Evolutionary conservation across 768 basidiomycete genomes (phyloP), one percentile per base, ranked within the genome.

Genomic region (Russula compacta): DNA sequence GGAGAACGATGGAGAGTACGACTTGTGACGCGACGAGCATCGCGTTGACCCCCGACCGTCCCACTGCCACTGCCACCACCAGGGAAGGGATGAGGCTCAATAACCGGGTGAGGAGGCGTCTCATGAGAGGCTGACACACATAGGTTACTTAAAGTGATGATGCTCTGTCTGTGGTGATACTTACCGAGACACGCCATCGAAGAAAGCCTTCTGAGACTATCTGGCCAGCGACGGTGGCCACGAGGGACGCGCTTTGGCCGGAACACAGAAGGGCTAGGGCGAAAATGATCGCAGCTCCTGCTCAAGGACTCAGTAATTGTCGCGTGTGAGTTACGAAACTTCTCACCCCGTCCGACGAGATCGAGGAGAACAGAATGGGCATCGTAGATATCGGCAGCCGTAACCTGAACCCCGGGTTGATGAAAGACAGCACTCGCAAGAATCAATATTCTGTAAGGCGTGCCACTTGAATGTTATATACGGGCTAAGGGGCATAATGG

Each of bases 11-110:
- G 32, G 87, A 86, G 33, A 98, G 79, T 39, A 86, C 78, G 56
- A 95, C 94, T 71, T 97, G 94, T 3, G 84, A 90, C 2, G 79
- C 83, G 46, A 98, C 87, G n/a, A 98, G 83, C 35, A 98, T 79
- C 2, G 81, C 74, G 69, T 86, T 81, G 62, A 95, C 78, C 3
- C 93, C 94, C 3, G 68, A 64, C 36, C 79, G 73, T 1, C 94
- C 95, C 12, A 87, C 74, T 0, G 83, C 79, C 17, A 86, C 75
- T 1, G 93, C 91, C 43, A 97, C 87, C 6, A 79, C 78, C 72
- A 92, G 81, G 11, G 91, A 85, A 1, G 95, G 95, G 35, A 95
- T 77, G 24, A 97, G 83, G 4, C 89, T 86, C 33, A 98, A 74
- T 5, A 86, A 72, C 8, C 95, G 85, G 1, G 95, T 98, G 54